A percentile compares a stretch with the other conserved stretches of the same genome.
Evolutionary conservation across 2,329 filamentous ascomycete genomes (phyloP).

Genomic region (Dactylellina leptospora): DNA sequence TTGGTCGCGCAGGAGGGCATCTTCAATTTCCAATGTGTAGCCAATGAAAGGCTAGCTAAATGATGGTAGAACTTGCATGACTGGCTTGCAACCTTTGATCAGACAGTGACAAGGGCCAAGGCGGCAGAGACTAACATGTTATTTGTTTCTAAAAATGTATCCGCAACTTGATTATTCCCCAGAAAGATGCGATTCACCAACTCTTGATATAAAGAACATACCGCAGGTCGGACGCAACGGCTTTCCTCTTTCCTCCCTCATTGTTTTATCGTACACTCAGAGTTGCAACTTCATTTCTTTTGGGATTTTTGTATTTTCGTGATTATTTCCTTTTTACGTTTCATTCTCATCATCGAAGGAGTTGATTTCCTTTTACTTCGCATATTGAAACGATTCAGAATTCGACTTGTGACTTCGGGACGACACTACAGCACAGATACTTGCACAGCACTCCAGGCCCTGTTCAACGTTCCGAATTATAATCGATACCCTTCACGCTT

Average conservation of each 20-base stretch:
- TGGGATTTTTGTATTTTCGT: constrained; percentile 36
- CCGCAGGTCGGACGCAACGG: constrained; percentile 14
- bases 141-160: constrained; percentile 51
- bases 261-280: constrained; percentile 40
- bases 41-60: constrained; percentile 21
- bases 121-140: constrained; percentile 30
- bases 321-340: constrained; percentile 33
- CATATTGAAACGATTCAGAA: constrained; percentile 4
- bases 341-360: constrained; percentile 40
- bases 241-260: constrained; percentile 15
- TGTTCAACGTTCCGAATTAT: constrained; percentile 18
- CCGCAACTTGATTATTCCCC: constrained; percentile 7
- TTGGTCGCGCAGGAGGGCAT: constrained; percentile 6
- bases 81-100: constrained; percentile 24
- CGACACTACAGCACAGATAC: not conserved
- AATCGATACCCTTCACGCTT: constrained; percentile 11
- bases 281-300: constrained; percentile 44
- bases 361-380: constrained; percentile 53
- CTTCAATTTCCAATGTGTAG: constrained; percentile 32
- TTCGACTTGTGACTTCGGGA: constrained; percentile 3
- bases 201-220: constrained; percentile 50
- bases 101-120: constrained; percentile 29
- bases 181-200: not conserved
- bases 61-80: constrained; percentile 17
- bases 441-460: no score